A percentile compares a stretch with the other conserved stretches of the same genome.
Conservation (phyloP, 768 basidiomycete species). For the Pholiota conissans region DNA sequence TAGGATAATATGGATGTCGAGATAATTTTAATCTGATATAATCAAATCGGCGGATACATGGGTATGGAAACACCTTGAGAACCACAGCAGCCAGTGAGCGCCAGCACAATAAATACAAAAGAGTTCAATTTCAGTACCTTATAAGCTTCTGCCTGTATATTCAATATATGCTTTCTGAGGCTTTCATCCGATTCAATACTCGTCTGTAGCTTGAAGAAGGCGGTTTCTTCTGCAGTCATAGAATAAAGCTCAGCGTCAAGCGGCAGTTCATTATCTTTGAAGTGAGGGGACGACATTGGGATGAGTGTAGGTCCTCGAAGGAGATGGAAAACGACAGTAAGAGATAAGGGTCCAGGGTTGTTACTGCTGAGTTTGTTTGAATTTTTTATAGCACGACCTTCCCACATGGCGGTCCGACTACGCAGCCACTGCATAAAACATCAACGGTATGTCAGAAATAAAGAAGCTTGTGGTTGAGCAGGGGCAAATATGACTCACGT, state of each 20-base stretch:
- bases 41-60: constrained; percentile 1
- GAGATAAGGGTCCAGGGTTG: no score
- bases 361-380: no score
- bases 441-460: no score
- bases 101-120: not conserved
- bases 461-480: no score
- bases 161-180: not conserved
- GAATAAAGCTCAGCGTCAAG: not conserved
- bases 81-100: not conserved
- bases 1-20: not conserved
- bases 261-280: not conserved
- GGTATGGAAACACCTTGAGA: not conserved
- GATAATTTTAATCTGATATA: constrained; percentile 1
- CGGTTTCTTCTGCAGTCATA: not conserved
- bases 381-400: no score
- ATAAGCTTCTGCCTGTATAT: not conserved
- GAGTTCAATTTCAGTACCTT: not conserved
- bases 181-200: not conserved
- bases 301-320: not conserved
- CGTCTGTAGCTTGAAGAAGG: not conserved
- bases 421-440: no score
- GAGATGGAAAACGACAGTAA: no score
- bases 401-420: no score
- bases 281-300: not conserved
- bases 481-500: no score